Conservation (phyloP, 306 rosid species). For the Rosa rugosa region DNA sequence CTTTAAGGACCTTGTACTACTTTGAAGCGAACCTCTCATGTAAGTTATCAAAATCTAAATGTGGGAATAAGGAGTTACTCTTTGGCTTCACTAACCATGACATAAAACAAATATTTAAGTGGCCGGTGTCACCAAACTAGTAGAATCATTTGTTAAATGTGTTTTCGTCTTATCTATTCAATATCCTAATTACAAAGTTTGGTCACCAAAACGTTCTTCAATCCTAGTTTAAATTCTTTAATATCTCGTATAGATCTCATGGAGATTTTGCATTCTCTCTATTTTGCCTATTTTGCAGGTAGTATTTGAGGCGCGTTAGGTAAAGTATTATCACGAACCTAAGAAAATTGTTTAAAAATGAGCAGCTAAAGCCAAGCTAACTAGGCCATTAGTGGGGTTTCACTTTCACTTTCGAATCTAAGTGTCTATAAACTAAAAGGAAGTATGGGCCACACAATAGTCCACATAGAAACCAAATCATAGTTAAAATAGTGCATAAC, state of each 20-base stretch:
- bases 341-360: constrained; percentile 15
- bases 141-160: not conserved
- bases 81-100: too few species aligned
- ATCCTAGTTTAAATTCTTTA: not conserved
- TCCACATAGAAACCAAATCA: constrained; percentile 36
- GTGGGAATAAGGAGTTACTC: too few species aligned
- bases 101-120: too few species aligned
- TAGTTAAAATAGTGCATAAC: constrained; percentile 2
- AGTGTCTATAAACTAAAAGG: constrained; percentile 31
- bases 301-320: constrained; percentile 15
- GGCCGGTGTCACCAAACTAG: not conserved
- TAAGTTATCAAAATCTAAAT: too few species aligned
- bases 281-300: not conserved
- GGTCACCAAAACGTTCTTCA: not conserved
- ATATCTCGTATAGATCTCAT: not conserved
- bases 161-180: not conserved
- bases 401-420: constrained; percentile 46
- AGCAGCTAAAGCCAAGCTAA: constrained; percentile 1
- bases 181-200: not conserved
- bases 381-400: constrained; percentile 45
- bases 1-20: too few species aligned
- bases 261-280: not conserved
- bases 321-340: constrained; percentile 18
- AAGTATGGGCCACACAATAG: constrained; percentile 41
- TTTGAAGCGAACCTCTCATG: too few species aligned